phyloP scores from a whole-genome alignment of 257 asterid species.

The Solanum virginianum region DNA sequence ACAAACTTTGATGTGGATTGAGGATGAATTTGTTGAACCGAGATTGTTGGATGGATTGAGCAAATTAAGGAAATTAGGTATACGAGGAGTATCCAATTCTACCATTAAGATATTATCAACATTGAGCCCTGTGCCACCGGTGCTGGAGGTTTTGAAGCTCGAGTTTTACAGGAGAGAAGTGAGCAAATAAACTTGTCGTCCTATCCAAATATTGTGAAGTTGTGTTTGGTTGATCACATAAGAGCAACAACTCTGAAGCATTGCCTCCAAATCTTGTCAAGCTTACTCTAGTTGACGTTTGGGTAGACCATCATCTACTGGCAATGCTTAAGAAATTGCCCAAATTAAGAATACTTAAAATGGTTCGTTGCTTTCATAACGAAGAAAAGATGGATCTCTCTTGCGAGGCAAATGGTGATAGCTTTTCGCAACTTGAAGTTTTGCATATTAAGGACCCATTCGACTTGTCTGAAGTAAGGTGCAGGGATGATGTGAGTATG shows the following conservation, averaged over 20 bases:
- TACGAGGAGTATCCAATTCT: neutral
- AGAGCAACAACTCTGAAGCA: neutral
- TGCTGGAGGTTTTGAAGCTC: neutral
- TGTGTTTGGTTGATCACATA: too few species aligned
- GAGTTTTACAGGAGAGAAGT: neutral
- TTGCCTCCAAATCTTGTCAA: slow-evolving; percentile 4
- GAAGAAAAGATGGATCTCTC: neutral
- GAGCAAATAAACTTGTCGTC: neutral
- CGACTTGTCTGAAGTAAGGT: neutral
- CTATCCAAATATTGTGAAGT: too few species aligned
- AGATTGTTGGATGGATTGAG: neutral
- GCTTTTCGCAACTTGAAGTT: slow-evolving; percentile 2
- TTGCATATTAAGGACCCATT: neutral
- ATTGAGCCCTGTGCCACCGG: neutral
- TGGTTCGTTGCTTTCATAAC: neutral
- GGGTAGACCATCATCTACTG: neutral
- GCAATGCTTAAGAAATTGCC: neutral
- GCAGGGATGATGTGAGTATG: neutral
- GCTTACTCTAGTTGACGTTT: neutral
- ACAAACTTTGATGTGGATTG: neutral
- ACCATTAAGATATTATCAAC: neutral
- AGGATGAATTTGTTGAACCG: fast-evolving
- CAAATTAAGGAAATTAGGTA: too few species aligned
- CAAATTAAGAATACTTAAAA: slow-evolving; percentile 1
- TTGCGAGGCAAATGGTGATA: neutral